Evolutionary conservation across 805 yeast genomes (phyloP), one percentile per base, ranked within the genome.

Genomic region (Kurtzmaniella cleridarum): DNA sequence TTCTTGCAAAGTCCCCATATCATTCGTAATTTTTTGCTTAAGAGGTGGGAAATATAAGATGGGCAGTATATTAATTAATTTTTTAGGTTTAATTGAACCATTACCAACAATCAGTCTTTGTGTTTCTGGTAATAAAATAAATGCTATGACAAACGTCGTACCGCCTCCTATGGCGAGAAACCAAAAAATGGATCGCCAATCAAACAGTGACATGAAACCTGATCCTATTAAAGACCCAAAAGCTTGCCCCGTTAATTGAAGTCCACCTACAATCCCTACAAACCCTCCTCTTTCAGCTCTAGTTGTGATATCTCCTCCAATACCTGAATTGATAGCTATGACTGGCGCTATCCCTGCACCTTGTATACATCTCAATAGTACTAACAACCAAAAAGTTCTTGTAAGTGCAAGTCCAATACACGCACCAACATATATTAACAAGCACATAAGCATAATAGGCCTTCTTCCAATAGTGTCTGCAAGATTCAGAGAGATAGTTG

Each of bases 171-270:
- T 79, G 1, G 84, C 78, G 37, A 84, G 59, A 45, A 88, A 84
- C 78, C 87, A 78, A 49, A 84, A 84, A n/a, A 81, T 75, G 0
- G 88, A 77, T 48, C 90, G 69, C 95, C 96, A 88, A 18, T 45
- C 47, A 43, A 47, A 51, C 14, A 52, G 44, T 16, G 49, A 44
- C 5, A 63, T 47, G 14, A 77, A 68, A 3, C 76, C 68, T 66
- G 85, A 54, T 5, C 64, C 64, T 16, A 87, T 62, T n/a, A 89
- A 61, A 0, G 95, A 87, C 9, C 95, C 91, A 45, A 87, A 68
- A 2, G 87, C 88, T 50, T 81, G 82, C 1, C 95, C 95, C 6
- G 84, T 48, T 26, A 84, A 68, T 13, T 81, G 77, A 32, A 80
- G 64, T 0, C 95, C 91, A 13, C 76, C 55, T 1, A 78, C 75